phyloP scores from a whole-genome alignment of 2,329 filamentous ascomycete genomes.

The Penicillium corylophilum region DNA sequence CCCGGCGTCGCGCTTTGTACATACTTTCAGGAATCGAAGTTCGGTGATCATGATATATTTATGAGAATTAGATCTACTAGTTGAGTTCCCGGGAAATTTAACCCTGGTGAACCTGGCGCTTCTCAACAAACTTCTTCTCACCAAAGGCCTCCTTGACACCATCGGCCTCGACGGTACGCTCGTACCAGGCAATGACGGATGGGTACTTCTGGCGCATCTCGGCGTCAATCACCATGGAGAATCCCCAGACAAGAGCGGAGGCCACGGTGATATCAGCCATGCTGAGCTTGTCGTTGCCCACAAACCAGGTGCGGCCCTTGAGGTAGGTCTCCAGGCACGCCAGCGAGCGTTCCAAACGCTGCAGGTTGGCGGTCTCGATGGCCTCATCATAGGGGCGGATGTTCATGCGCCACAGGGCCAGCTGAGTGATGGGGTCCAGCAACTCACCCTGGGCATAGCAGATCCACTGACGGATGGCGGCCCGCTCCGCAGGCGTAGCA shows the following conservation, averaged over 20 bases:
- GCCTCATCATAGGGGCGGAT: constrained; percentile 20
- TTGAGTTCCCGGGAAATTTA: background rate
- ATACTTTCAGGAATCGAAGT: background rate
- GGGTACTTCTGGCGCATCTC: constrained; percentile 30
- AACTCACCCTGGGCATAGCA: constrained; percentile 40
- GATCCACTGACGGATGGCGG: constrained; percentile 50
- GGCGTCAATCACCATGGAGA: constrained; percentile 22
- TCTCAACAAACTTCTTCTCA: constrained; percentile 26
- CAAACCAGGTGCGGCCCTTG: constrained; percentile 23
- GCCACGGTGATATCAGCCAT: constrained; percentile 31
- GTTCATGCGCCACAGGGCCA: constrained; percentile 24
- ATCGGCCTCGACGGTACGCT: constrained; percentile 20
- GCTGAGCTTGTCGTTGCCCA: constrained; percentile 20
- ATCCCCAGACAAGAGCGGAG: constrained; percentile 26
- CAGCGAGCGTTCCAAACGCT: constrained; percentile 21
- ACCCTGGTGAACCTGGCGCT: constrained; percentile 16
- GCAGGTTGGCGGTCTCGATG: constrained; percentile 16
- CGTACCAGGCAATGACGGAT: constrained; percentile 24
- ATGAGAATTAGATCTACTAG: background rate
- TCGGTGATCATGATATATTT: background rate
- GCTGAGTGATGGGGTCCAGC: constrained; percentile 13
- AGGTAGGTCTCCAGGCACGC: constrained; percentile 22
- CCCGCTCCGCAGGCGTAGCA: constrained; percentile 40
- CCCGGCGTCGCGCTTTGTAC: background rate
- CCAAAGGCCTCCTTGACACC: constrained; percentile 31